Evolutionary conservation across 2,329 filamentous ascomycete species (phyloP), one percentile per base, ranked within the genome.

Genomic region (Penicillium crustosum): DNA sequence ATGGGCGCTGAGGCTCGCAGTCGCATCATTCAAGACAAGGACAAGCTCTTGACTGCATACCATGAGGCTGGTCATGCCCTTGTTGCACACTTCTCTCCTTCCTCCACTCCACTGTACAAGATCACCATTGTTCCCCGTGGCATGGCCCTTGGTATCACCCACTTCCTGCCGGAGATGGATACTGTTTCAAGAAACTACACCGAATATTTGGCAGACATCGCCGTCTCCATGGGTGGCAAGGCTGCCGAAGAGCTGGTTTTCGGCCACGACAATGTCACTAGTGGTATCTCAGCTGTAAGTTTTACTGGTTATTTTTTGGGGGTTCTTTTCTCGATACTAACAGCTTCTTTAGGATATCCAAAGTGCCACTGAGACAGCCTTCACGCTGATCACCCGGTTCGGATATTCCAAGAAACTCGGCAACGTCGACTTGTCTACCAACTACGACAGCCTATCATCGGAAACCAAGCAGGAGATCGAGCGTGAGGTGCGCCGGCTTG

Each of bases 1-100:
- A 96, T 99, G 91, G 94, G 94, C 38, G 90, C 93, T 2, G 94
- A 99, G 78, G 87, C 89, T 71, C 90, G 88, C 73, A 96, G 89
- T 66, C 91, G 93, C 77, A 85, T 97, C 55, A 93, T 99, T 55
- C 90, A 89, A 43, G 86, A 93, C 63, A 92, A 96, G 78, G 94
- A 99, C 78, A 97, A 95, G 79, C 85, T 94, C 67, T 88, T 92
- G 82, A 96, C 93, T n/a, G 92, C 92, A 1, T 96, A 96, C 70
- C 92, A 96, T 71, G 94, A 99, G 78, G 95, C 93, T 55, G 94
- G 94, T 2, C 94, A 99, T 75, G 92, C 94, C 9, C 84, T 99
- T 17, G 91, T 97, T 58, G 89, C 89, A 55, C 87, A 97, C 69
- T 92, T 93, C 66, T 90, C 88, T 13, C 87, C 89, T 60, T 86